Percentiles rank a stretch among this genome's conserved stretches.
Conservation (phyloP, 2,329 filamentous ascomycete genomes). For the Ophiostoma sp. region DNA sequence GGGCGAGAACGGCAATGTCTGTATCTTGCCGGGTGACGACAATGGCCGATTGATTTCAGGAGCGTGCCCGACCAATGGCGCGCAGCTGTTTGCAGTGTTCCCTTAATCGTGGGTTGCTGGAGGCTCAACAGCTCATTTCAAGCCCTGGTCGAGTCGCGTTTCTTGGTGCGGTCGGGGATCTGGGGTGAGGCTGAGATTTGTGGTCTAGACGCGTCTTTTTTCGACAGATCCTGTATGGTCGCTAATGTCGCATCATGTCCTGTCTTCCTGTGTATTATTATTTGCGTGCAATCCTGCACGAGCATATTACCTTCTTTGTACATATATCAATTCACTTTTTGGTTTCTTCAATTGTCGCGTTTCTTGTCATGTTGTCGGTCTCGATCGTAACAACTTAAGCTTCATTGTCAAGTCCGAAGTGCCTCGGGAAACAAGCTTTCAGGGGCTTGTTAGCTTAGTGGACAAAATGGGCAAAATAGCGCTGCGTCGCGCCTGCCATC, state of each 20-base stretch:
- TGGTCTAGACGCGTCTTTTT: slow-evolving; percentile 1
- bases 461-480: not conserved
- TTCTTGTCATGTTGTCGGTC: not conserved
- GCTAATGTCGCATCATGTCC: not conserved
- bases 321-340: not conserved
- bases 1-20: slow-evolving; percentile 46
- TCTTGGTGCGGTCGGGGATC: not conserved
- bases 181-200: not conserved
- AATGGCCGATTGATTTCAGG: slow-evolving; percentile 35
- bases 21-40: slow-evolving; percentile 43
- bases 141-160: not conserved
- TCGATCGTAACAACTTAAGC: not conserved
- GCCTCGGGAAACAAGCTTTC: not conserved
- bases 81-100: slow-evolving; percentile 38
- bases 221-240: not conserved
- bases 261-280: slow-evolving; percentile 2
- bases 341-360: not conserved
- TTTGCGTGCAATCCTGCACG: not conserved
- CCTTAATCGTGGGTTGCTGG: slow-evolving; percentile 17
- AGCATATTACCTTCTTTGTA: not conserved
- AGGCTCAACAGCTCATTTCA: not conserved
- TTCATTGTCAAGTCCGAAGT: not conserved
- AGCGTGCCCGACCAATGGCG: slow-evolving; percentile 36
- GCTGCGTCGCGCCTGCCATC: not conserved
- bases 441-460: not conserved